phyloP scores from a whole-genome alignment of 257 asterid species.

The Primulina tabacum region DNA sequence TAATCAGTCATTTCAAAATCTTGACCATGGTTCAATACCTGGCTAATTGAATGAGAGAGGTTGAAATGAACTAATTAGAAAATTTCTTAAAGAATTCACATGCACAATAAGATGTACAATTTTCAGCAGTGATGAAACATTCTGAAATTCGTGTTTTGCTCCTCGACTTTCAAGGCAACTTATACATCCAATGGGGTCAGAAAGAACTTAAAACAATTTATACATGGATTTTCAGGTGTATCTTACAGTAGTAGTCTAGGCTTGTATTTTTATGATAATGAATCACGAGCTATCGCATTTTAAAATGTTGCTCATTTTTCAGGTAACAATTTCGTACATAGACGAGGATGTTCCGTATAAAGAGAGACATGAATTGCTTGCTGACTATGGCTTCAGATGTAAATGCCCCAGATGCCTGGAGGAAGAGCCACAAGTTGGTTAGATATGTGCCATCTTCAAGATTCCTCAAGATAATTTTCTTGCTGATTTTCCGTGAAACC shows the following conservation, averaged over 20 bases:
- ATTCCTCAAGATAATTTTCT: not conserved
- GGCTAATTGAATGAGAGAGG: not conserved
- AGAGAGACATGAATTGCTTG: conserved; percentile 71
- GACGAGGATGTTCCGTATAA: conserved; percentile 74
- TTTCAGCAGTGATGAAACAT: too few species aligned
- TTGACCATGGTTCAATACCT: conserved; percentile 6
- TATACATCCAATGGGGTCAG: too few species aligned
- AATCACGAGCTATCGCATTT: not conserved
- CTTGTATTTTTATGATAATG: too few species aligned
- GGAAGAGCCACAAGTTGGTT: conserved; percentile 35
- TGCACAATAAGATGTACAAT: not conserved
- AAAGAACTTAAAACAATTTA: too few species aligned
- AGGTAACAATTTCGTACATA: conserved; percentile 88
- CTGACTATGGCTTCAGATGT: conserved; percentile 82
- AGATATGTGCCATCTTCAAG: not conserved
- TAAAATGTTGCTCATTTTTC: conserved; percentile 17
- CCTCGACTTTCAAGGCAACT: too few species aligned
- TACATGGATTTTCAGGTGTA: too few species aligned
- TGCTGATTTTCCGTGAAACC: not conserved
- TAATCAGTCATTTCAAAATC: conserved; percentile 21
- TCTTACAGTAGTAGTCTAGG: too few species aligned
- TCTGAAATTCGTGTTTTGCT: too few species aligned
- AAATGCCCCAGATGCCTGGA: conserved; percentile 67
- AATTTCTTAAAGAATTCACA: not conserved
- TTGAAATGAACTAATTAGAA: not conserved